Conservation (phyloP, 2,329 filamentous ascomycete species). For the Colletotrichum orchidophilum region DNA sequence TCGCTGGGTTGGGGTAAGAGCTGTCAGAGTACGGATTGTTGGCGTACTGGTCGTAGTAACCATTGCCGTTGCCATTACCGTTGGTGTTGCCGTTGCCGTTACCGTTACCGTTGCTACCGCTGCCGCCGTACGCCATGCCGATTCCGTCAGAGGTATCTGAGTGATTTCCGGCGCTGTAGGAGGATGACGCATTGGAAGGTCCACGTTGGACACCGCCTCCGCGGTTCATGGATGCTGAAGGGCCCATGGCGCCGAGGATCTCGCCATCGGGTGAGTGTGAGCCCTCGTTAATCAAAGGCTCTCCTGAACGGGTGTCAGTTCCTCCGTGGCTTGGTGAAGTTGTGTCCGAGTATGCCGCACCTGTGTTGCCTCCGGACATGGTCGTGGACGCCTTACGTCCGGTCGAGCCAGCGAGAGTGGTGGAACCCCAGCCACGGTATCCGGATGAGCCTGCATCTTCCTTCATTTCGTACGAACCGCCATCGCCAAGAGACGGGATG, state of each 20-base stretch:
- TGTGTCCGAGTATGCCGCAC: conserved; percentile 77
- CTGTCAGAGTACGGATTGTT: conserved; percentile 65
- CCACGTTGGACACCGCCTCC: conserved; percentile 82
- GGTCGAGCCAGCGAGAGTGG: conserved; percentile 71
- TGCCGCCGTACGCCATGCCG: conserved; percentile 54
- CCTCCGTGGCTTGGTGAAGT: conserved; percentile 71
- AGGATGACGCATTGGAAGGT: conserved; percentile 94
- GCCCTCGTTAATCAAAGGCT: conserved; percentile 66
- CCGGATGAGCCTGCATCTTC: conserved; percentile 76
- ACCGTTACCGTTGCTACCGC: conserved; percentile 43
- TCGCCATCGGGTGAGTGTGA: conserved; percentile 76
- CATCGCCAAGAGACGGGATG: conserved; percentile 63
- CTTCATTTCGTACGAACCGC: conserved; percentile 76
- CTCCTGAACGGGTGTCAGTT: conserved; percentile 76
- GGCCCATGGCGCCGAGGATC: conserved; percentile 84
- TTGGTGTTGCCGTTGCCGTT: conserved; percentile 54
- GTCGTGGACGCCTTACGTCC: conserved; percentile 90
- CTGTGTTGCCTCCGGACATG: conserved; percentile 77
- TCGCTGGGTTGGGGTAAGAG: conserved; percentile 47
- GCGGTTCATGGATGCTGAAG: conserved; percentile 72
- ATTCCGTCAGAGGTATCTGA: conserved; percentile 74
- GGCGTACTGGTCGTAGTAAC: conserved; percentile 69
- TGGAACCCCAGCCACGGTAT: conserved; percentile 95
- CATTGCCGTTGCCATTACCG: conserved; percentile 52
- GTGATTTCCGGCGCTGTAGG: conserved; percentile 83